phyloP scores from a whole-genome alignment of 1,139 yeast species.

The Saccharomyces pastorianus region DNA sequence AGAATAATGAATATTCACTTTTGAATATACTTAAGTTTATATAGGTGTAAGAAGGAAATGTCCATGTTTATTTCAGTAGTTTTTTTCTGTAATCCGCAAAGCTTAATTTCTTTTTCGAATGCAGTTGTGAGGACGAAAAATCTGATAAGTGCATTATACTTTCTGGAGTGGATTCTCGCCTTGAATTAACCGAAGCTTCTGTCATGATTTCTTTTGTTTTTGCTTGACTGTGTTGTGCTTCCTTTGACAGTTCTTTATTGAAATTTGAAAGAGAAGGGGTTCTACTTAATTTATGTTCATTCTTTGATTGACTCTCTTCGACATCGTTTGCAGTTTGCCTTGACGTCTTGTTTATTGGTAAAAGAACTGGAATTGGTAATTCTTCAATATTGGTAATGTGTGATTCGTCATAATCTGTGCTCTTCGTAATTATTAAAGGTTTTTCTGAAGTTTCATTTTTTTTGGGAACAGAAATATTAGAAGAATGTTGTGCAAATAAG shows the following conservation, averaged over 20 bases:
- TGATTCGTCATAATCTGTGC: conserved; percentile 24
- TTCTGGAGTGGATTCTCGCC: conserved; percentile 4
- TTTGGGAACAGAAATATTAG: not conserved
- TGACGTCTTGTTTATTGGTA: conserved; percentile 10
- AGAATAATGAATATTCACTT: not conserved
- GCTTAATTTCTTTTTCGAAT: conserved; percentile 52
- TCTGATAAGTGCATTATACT: conserved; percentile 2
- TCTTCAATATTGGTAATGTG: conserved; percentile 18
- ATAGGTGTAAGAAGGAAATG: not conserved
- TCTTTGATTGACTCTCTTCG: not conserved
- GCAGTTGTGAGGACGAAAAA: conserved; percentile 2
- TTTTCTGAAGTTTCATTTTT: not conserved
- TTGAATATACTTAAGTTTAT: no score
- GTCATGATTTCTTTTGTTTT: conserved; percentile 12
- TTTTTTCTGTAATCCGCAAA: conserved; percentile 79
- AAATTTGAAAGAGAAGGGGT: not conserved
- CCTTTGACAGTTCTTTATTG: not conserved
- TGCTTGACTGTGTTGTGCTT: not conserved
- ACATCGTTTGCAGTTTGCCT: not conserved
- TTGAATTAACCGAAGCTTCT: conserved; percentile 3
- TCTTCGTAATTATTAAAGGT: not conserved
- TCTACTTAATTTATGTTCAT: not conserved
- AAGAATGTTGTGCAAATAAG: conserved; percentile 7
- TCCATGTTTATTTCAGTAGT: conserved; percentile 35
- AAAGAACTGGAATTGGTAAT: conserved; percentile 28